Evolutionary conservation across 2,329 filamentous ascomycete genomes (phyloP), one percentile per base, ranked within the genome.

Genomic region (Hyphodiscus sp.): DNA sequence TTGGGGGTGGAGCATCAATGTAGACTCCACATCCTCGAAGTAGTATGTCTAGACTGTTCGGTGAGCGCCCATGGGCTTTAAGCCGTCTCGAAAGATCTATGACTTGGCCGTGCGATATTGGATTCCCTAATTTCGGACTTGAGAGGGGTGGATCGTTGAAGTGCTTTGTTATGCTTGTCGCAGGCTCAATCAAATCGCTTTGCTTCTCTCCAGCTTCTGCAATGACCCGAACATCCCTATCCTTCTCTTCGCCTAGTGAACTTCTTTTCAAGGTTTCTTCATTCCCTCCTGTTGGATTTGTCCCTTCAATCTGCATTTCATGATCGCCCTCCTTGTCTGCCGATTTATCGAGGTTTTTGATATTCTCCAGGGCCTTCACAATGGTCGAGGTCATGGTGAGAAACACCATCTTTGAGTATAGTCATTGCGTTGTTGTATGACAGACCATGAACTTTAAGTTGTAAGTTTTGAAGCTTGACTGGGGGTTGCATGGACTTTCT

Each of bases 1-100:
- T 95, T 4, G 86, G 83, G 5, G 85, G 80, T 15, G 88, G 86
- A n/a, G 91, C 89, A n/a, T 89, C 81, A 10, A 83, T 70, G 69
- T 95, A 95, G 58, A 95, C 73, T 51, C 68, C 77, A 23, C 89
- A 82, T 45, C 89, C 88, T 52, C 75, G 80, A 10, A 97, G 76
- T 30, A 97, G 79, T 33, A 73, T 66, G 61, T 92, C 86, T 13
- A 97, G 76, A 16, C 76, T 81, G 54, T 72, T 76, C 13, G 62
- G 58, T 4, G 63, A 56, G 26, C 68, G 50, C 9, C 61, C 63
- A 5, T 68, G 60, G 0, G 59, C 57, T 58, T 73, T 76, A 7
- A 87, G 69, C 1, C 69, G 65, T 58, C 72, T 79, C 67, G 84
- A 84, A 0, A 90, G 69, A 42, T 79, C 70, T 49, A 91, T 69